A percentile compares a stretch with the other conserved stretches of the same genome.
These are phyloP conservation scores for Scutellaria barbata DNA, from an alignment of 257 asterid species.

Conservation along the genomic window DNA sequence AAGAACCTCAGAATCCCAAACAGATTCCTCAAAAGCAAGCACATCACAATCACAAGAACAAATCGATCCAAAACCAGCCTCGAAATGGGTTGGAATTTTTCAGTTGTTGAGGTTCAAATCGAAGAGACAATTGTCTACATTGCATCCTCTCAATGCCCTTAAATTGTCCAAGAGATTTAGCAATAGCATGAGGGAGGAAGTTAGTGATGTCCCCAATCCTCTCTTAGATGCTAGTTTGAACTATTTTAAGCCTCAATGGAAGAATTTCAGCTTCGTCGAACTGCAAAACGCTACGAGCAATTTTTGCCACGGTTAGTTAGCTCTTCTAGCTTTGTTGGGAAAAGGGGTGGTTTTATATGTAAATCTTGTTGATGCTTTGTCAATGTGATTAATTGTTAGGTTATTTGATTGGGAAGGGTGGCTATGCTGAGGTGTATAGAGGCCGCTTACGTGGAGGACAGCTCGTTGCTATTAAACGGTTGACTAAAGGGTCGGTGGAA, in stretches of 20 bases:
- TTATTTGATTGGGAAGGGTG: slow-evolving; percentile 86
- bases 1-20: slow-evolving; percentile 69
- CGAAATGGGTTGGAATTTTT: slow-evolving; percentile 58
- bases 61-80: slow-evolving; percentile 47
- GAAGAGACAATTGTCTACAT: slow-evolving; percentile 51
- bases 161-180: slow-evolving; percentile 64
- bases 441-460: slow-evolving; percentile 73
- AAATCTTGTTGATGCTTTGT: background rate
- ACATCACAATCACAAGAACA: slow-evolving; percentile 61
- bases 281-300: slow-evolving; percentile 79
- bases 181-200: slow-evolving; percentile 68
- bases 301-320: slow-evolving; percentile 74
- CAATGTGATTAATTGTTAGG: slow-evolving; percentile 42
- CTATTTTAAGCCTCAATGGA: slow-evolving; percentile 93
- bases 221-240: slow-evolving; percentile 52
- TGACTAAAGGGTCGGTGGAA: slow-evolving; percentile 63
- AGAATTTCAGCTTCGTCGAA: slow-evolving; percentile 62
- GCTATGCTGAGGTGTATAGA: slow-evolving; percentile 89
- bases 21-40: slow-evolving; percentile 77
- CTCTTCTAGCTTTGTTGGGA: background rate
- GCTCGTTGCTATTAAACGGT: slow-evolving; percentile 81
- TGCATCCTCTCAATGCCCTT: slow-evolving; percentile 48
- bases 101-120: slow-evolving; percentile 61
- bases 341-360: background rate
- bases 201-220: slow-evolving; percentile 37